These are phyloP conservation scores for Fusarium xylarioides DNA, from an alignment of 2,329 filamentous ascomycete species.

Conservation along the genomic window DNA sequence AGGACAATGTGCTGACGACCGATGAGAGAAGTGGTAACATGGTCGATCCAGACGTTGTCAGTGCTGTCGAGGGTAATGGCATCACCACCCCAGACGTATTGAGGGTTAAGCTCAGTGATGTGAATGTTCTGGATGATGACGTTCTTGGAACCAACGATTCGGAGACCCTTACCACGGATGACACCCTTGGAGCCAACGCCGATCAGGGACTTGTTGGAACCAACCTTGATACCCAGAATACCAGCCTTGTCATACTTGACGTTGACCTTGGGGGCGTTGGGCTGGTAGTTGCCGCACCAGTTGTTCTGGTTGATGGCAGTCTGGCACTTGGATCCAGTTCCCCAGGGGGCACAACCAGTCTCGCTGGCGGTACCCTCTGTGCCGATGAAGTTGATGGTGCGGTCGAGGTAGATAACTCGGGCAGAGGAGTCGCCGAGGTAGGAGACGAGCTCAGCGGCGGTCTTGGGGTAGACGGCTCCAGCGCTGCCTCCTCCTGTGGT, in stretches of 20 bases:
- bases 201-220: constrained; percentile 66
- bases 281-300: constrained; percentile 69
- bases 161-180: constrained; percentile 67
- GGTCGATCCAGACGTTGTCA: constrained; percentile 61
- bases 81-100: constrained; percentile 69
- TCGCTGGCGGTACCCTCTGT: constrained; percentile 62
- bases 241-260: constrained; percentile 63
- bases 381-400: constrained; percentile 64
- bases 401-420: constrained; percentile 67
- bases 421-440: constrained; percentile 65
- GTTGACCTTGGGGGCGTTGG: constrained; percentile 55
- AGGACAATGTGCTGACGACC: constrained; percentile 69
- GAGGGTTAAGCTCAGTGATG: constrained; percentile 64
- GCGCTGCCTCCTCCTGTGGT: constrained; percentile 69
- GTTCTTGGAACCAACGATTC: constrained; percentile 58
- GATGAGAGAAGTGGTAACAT: constrained; percentile 65
- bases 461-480: constrained; percentile 61
- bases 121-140: constrained; percentile 69
- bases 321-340: constrained; percentile 63
- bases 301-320: constrained; percentile 67
- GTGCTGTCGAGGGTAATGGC: constrained; percentile 62
- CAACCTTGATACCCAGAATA: constrained; percentile 59
- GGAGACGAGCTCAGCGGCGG: constrained; percentile 63
- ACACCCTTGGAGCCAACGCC: constrained; percentile 62
- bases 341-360: constrained; percentile 67